Evolutionary conservation across 116 monocot genomes (phyloP).

Genomic region (Posidonia oceanica): DNA sequence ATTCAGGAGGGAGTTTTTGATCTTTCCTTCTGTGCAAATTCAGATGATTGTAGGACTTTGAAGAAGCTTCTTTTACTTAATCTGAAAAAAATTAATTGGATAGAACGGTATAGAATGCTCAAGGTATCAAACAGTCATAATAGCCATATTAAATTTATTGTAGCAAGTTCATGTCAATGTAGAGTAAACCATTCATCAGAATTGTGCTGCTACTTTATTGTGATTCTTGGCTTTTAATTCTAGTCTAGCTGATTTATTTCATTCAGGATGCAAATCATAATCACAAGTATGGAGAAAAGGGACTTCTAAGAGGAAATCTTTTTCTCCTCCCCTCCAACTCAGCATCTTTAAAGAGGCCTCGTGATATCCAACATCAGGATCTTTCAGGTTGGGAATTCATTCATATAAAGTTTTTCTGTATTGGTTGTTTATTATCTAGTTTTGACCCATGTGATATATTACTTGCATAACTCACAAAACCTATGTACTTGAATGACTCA

Average conservation of each 20-base stretch:
- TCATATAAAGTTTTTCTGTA: not conserved
- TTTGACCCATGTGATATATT: not conserved
- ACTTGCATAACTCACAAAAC: not conserved
- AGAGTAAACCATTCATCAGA: too few relatives aligned
- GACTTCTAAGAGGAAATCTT: not conserved
- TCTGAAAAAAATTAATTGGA: constrained; percentile 40
- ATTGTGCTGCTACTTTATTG: not conserved
- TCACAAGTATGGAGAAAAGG: constrained; percentile 21
- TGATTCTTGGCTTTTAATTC: not conserved
- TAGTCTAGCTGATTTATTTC: not conserved
- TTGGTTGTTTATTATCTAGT: not conserved
- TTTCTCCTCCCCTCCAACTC: constrained; percentile 13
- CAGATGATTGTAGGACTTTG: constrained; percentile 38
- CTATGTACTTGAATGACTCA: too few relatives aligned
- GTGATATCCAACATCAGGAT: constrained; percentile 12
- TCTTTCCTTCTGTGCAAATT: constrained; percentile 26
- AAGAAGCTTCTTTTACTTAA: constrained; percentile 41
- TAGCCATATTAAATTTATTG: not conserved
- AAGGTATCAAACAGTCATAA: constrained; percentile 30
- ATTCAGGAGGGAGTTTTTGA: constrained; percentile 59
- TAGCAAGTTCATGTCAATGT: not conserved
- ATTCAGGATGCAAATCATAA: constrained; percentile 18
- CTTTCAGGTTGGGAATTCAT: constrained; percentile 2
- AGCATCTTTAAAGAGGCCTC: constrained; percentile 38
- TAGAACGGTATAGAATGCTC: constrained; percentile 34